Conservation (phyloP, 768 basidiomycete genomes). For the Suillus discolor region DNA sequence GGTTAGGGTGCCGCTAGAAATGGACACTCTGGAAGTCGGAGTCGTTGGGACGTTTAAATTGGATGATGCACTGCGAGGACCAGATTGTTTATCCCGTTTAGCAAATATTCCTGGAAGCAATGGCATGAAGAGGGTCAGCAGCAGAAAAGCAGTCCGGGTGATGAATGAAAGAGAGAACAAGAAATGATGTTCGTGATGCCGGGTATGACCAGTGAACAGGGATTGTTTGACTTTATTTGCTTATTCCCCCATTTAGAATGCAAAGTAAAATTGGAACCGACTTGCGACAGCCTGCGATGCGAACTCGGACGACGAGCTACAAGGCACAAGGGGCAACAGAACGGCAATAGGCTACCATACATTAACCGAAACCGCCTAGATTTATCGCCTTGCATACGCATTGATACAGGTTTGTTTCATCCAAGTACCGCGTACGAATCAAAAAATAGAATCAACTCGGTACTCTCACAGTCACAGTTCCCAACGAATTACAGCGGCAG, state of each 20-base stretch:
- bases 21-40: slow-evolving; percentile 19
- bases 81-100: slow-evolving; percentile 24
- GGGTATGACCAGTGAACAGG: slow-evolving; percentile 1
- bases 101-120: slow-evolving; percentile 32
- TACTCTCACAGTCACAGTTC: not conserved
- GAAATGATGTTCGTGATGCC: slow-evolving; percentile 15
- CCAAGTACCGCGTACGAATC: not conserved
- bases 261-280: not conserved
- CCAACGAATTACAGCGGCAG: not conserved
- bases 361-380: not conserved
- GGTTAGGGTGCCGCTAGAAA: slow-evolving; percentile 15
- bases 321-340: not conserved
- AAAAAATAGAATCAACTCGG: not conserved
- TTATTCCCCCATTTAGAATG: not conserved
- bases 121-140: slow-evolving; percentile 24
- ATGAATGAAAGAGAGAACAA: slow-evolving; percentile 13
- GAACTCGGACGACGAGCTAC: not conserved
- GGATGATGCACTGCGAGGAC: slow-evolving; percentile 7
- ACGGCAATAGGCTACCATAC: not conserved
- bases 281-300: not conserved
- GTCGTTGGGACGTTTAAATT: slow-evolving; percentile 2
- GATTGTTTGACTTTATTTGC: not conserved
- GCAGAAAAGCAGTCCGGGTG: slow-evolving; percentile 10
- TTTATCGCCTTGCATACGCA: not conserved
- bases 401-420: not conserved